Percentiles rank a stretch among this genome's conserved stretches.
Conservation (phyloP, 805 yeast species). For the Yamadazyma paraphyllophila region DNA sequence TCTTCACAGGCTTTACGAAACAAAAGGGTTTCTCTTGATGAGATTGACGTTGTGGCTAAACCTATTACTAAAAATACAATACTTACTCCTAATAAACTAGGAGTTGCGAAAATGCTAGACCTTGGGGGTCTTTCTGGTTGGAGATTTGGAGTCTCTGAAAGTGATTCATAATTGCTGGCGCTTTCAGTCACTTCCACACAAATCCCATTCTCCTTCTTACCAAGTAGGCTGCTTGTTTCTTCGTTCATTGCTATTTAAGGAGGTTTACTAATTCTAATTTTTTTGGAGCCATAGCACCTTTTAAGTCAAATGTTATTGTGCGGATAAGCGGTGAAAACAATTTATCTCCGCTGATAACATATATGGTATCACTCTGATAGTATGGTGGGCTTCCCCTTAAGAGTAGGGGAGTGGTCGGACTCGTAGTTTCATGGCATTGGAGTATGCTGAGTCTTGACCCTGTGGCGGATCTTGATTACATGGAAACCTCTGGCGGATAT, state of each 20-base stretch:
- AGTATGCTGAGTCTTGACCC: too few species aligned
- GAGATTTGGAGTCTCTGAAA: not conserved
- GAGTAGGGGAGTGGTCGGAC: too few species aligned
- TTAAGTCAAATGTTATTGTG: not conserved
- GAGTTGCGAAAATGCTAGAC: not conserved
- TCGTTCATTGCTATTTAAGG: not conserved
- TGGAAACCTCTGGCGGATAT: too few species aligned
- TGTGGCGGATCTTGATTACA: too few species aligned
- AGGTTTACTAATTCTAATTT: not conserved
- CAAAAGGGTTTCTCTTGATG: constrained; percentile 4
- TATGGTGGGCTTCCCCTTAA: too few species aligned
- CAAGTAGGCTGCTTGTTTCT: constrained; percentile 1
- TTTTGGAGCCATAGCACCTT: not conserved
- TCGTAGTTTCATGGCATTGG: too few species aligned
- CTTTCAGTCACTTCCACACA: constrained; percentile 1
- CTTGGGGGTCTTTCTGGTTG: not conserved
- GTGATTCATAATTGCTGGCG: not conserved
- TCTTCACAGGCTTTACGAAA: constrained; percentile 9
- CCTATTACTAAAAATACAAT: not conserved
- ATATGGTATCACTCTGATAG: too few species aligned
- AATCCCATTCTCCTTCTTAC: not conserved
- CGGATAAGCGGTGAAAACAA: not conserved
- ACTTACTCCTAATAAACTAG: not conserved
- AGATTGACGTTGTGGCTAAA: not conserved
- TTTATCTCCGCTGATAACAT: not conserved